These are phyloP conservation scores for Coffea eugenioides DNA, from an alignment of 257 asterid species.

Conservation along the genomic window DNA sequence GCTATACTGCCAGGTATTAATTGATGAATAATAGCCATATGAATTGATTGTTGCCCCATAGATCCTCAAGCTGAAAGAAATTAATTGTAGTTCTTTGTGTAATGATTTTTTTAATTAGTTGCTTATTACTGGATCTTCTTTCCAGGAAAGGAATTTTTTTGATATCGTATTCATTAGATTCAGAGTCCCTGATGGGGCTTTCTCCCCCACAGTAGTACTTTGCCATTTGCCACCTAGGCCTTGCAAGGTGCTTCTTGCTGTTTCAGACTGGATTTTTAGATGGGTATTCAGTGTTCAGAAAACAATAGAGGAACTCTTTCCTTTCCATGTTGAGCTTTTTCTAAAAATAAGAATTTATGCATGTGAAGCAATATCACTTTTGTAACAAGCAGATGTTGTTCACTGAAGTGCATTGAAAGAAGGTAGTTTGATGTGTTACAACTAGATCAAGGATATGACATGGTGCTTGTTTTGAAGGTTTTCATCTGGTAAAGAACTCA, in stretches of 20 bases:
- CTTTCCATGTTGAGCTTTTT: neutral
- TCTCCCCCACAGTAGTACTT: too few species aligned
- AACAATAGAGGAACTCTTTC: neutral
- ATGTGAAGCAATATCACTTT: neutral
- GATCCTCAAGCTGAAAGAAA: neutral
- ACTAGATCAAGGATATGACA: neutral
- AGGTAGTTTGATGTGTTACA: neutral
- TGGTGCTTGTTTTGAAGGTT: neutral
- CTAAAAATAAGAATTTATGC: neutral
- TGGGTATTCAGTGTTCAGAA: neutral
- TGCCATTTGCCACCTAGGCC: neutral
- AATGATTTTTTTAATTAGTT: too few species aligned
- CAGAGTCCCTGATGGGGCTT: too few species aligned
- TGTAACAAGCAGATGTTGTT: neutral
- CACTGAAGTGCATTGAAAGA: neutral
- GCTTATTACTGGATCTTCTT: too few species aligned
- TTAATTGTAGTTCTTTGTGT: too few species aligned
- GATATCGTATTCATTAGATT: too few species aligned
- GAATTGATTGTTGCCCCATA: neutral
- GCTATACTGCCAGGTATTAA: too few species aligned
- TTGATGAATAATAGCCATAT: neutral
- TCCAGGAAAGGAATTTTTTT: too few species aligned
- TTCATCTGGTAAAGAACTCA: neutral
- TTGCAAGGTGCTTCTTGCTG: neutral
- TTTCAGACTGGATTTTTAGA: too few species aligned